Base-by-base conservation (phyloP, 768 basidiomycete species). In the Kondoa malvinella region DNA sequence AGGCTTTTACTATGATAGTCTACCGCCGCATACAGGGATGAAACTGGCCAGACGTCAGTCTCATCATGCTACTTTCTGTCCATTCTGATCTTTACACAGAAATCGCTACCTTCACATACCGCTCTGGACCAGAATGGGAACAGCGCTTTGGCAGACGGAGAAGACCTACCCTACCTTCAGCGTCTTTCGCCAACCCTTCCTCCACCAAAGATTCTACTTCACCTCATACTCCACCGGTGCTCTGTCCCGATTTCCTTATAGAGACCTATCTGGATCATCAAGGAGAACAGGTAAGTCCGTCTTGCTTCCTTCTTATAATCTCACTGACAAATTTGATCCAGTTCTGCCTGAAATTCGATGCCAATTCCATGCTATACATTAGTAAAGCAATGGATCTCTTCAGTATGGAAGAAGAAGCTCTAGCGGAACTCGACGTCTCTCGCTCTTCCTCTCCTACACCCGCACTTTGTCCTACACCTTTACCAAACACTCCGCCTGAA, bases 371-470 rank as follows among this genome's bases (percentile, higher is more conserved):
- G 77, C 91, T 97, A 72, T 99, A 97, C 80, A 85, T 99, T 69
- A 94, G 90, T 3, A 99, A 97, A 78, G 95, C 95, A 33, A 99
- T 99, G 95, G 95, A 97, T 77, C 82, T 97, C 0, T 99, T 99
- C 78, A 94, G 96, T 78, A 86, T 99, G 84, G 91, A 90, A 2
- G 79, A 80, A 0, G 82, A 88, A 17, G 82, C 90, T 17, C 82
- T 99, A 21, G 76, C 82, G 61, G 83, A 83, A 29, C 80, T 96
- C 32, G 81, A 83, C 33, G 74, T 76, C 27, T 72, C 73, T 58
- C 77, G 71, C 69, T 68, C 70, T 32, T 63, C 65, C 2, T 17
- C 66, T 17, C 31, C 60, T 25, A 64, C 65, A 12, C 27, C 57
- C 31, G 34, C 57, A 0, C 58, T 70, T 3, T 67, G 66, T 66